Evolutionary conservation across 768 basidiomycete species (phyloP), one percentile per base, ranked within the genome.

Genomic region (Leccinum uliginosum): DNA sequence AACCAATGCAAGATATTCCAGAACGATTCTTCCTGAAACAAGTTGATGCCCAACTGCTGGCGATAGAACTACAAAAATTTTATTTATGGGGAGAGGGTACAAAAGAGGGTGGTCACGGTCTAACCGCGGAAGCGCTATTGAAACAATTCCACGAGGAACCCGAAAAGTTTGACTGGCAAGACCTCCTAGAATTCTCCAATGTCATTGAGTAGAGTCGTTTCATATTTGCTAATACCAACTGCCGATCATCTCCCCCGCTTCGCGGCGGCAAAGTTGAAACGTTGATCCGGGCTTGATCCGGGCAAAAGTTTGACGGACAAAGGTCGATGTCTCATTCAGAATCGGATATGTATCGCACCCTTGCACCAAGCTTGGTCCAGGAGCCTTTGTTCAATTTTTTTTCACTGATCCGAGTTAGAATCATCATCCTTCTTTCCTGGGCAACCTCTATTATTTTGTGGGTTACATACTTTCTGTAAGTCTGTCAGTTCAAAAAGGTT

Each of bases 1-100:
- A 58, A 10, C 73, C 78, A 48, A 77, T 74, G 55, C 54, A 58
- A 40, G 63, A 60, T 32, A 35, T 23, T 15, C 12, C 50, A 8
- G 54, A 54, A 21, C 73, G 77, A 32, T 89, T 79, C 65, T 71
- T 91, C 70, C 71, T 98, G 38, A 78, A 73, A 55, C 91, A 94
- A 68, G 79, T 83, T 53, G 93, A 97, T 62, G 92, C 93, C 1
- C 94, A 97, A 60, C 62, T 90, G 34, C 79, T 98, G 38, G 81
- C 87, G 1, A 74, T 97, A 71, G 82, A 83, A 14, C 70, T 94
- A 32, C 95, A 98, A 73, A 83, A 83, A 62, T 95, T 95, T 72
- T 98, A 95, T 65, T 70, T 93, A 49, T 86, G 89, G 83, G 72
- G 75, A 43, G 71, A 68, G 45, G 60, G 65, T 17, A 55, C 19